Evolutionary conservation across 768 basidiomycete species (phyloP), one percentile per base, ranked within the genome.

Genomic region (Pleurotus citrinopileatus): DNA sequence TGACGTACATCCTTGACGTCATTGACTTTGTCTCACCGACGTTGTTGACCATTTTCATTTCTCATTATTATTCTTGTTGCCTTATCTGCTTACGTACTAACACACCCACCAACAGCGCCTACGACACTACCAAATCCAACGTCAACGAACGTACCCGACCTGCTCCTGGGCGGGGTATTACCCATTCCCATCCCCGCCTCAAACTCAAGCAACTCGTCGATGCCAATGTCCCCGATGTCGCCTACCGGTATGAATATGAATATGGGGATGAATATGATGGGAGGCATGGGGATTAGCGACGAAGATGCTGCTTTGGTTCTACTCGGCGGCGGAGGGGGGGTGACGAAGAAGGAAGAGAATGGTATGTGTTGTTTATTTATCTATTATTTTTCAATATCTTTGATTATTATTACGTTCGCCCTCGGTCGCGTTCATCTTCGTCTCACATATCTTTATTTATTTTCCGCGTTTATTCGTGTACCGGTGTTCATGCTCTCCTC

Each of bases 261-360:
- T 22, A 47, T 25, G 48, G 19, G 29, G 17, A 32, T 29, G 34
- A 32, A 22, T 20, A 19, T 27, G 13, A n/a, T 32, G 9, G 22
- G 37, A 25, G 9, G 43, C 4, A 20, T 17, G 44, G 48, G 15
- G n/a, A n/a, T n/a, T n/a, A n/a, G n/a, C n/a, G n/a, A n/a, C n/a
- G n/a, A n/a, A n/a, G n/a, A n/a, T n/a, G n/a, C n/a, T n/a, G n/a
- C n/a, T n/a, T n/a, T n/a, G n/a, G n/a, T n/a, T n/a, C n/a, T n/a
- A n/a, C n/a, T 12, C 29, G 34, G 27, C 9, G 28, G 43, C 22
- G 52, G 37, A 2, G 28, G 38, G 10, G 61, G 58, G 52, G 59
- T 44, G 57, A 61, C 56, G 46, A 57, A 48, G 55, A 64, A 51
- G 3, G 56, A 63, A 12, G 61, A 62, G 52, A 60, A 26, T 15